Conservation (phyloP, 2,329 filamentous ascomycete genomes). For the Botrytis deweyae region DNA sequence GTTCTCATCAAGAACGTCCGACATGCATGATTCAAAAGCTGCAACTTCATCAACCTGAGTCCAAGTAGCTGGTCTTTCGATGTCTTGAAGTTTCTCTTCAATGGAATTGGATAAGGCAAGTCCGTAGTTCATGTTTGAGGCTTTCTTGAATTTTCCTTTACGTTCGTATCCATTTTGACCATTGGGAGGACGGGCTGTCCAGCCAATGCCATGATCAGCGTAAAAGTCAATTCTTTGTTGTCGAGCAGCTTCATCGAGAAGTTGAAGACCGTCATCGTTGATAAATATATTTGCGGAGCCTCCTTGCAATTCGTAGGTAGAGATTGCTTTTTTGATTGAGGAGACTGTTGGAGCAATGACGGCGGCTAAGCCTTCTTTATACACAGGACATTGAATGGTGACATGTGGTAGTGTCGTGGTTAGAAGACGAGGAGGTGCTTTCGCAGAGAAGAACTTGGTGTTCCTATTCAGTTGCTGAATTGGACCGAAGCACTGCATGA, state of each 20-base stretch:
- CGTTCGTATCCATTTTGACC: slow-evolving; percentile 58
- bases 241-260: slow-evolving; percentile 61
- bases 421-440: slow-evolving; percentile 62
- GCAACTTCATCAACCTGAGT: slow-evolving; percentile 43
- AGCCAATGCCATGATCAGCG: slow-evolving; percentile 66
- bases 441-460: slow-evolving; percentile 79
- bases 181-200: slow-evolving; percentile 66
- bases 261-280: slow-evolving; percentile 72
- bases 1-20: slow-evolving; percentile 49
- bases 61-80: slow-evolving; percentile 7
- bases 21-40: slow-evolving; percentile 49
- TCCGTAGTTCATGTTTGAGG: slow-evolving; percentile 72
- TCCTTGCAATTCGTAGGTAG: slow-evolving; percentile 74
- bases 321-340: slow-evolving; percentile 75
- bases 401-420: slow-evolving; percentile 63
- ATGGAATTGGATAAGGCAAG: slow-evolving; percentile 43
- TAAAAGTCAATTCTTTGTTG: slow-evolving; percentile 66
- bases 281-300: slow-evolving; percentile 75
- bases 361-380: slow-evolving; percentile 75
- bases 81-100: slow-evolving; percentile 18
- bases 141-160: slow-evolving; percentile 55
- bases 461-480: slow-evolving; percentile 71
- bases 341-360: slow-evolving; percentile 77
- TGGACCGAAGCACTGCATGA: slow-evolving; percentile 74
- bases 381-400: slow-evolving; percentile 84